Evolutionary conservation across 2,329 filamentous ascomycete species (phyloP), one percentile per base, ranked within the genome.

Genomic region (Fusarium virguliforme): DNA sequence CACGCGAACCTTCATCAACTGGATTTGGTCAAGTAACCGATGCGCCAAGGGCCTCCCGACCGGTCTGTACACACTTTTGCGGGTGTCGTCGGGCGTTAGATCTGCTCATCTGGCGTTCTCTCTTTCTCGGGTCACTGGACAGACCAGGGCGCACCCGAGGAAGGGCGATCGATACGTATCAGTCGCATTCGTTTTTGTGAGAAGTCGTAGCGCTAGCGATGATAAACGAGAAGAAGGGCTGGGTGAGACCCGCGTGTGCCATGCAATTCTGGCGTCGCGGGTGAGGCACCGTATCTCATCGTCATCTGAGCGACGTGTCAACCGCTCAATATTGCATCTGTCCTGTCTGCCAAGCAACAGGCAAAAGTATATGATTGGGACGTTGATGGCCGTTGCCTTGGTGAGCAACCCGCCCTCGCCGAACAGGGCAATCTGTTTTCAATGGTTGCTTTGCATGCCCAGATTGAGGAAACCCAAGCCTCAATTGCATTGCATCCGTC

Each of bases 401-500:
- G 61, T 69, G 61, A 72, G 57, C 55, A 34, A 67, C 43, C 53
- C 35, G 37, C 50, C 38, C 41, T 30, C 35, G 48, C 56, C 66
- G 26, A 68, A 63, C 48, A 60, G 38, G 65, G 65, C 38, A 72
- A 57, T 60, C 34, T 66, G 65, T 55, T 71, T 57, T 65, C 56
- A 54, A 30, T 64, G 60, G 43, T 55, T 64, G 46, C 46, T 54
- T 46, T 70, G 70, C 48, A 56, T 48, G 60, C 57, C 60, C 54
- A 74, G 68, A 75, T 73, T 56, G 60, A 62, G 64, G 64, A 66
- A 58, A 40, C 37, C 67, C 62, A 65, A 76, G 74, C 74, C 70
- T 74, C 71, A 64, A 75, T 63, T 60, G 67, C 71, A 75, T 63
- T 60, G 67, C 71, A 66, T 65, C 74, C 71, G 74, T 74, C 72